Evolutionary conservation across 208 protist genomes (phyloP).

Genomic region (Leishmania major): DNA sequence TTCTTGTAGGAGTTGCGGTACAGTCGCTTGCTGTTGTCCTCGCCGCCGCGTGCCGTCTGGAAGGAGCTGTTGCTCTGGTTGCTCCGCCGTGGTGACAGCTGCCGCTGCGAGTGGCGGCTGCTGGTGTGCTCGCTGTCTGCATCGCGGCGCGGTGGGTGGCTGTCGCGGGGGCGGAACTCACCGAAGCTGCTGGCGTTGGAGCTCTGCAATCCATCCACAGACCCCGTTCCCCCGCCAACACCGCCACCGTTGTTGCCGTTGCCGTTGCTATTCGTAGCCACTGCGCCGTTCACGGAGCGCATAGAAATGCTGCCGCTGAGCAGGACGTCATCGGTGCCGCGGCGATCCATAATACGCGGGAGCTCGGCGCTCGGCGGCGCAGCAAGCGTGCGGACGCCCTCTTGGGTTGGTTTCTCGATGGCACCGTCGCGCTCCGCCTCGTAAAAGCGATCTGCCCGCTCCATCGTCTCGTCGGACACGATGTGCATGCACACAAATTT

Average conservation of each 20-base stretch:
- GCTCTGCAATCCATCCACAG: conserved; percentile 14
- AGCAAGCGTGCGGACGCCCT: neutral
- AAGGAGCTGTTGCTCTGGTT: conserved; percentile 5
- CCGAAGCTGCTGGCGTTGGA: conserved; percentile 24
- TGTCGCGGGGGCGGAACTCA: conserved; percentile 12
- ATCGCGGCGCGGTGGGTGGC: neutral
- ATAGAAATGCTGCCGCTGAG: conserved; percentile 22
- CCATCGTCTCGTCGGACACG: conserved; percentile 60
- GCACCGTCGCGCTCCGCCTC: conserved; percentile 19
- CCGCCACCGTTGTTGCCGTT: conserved; percentile 7
- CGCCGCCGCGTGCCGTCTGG: neutral
- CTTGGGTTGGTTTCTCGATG: conserved; percentile 14
- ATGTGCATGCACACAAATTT: conserved; percentile 48
- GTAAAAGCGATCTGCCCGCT: conserved; percentile 23
- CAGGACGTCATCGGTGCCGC: conserved; percentile 7
- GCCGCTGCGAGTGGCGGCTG: conserved; percentile 10
- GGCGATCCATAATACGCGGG: conserved; percentile 23
- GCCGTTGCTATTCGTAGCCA: neutral
- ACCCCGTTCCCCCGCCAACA: conserved; percentile 5
- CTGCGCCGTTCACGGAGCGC: conserved; percentile 13
- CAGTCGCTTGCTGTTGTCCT: conserved; percentile 27
- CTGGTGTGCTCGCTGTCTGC: neutral
- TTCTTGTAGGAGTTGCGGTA: conserved; percentile 30
- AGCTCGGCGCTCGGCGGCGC: conserved; percentile 9
- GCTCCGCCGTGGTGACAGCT: conserved; percentile 7